phyloP scores from a whole-genome alignment of 805 yeast species.

The Babjeviella inositovora region DNA sequence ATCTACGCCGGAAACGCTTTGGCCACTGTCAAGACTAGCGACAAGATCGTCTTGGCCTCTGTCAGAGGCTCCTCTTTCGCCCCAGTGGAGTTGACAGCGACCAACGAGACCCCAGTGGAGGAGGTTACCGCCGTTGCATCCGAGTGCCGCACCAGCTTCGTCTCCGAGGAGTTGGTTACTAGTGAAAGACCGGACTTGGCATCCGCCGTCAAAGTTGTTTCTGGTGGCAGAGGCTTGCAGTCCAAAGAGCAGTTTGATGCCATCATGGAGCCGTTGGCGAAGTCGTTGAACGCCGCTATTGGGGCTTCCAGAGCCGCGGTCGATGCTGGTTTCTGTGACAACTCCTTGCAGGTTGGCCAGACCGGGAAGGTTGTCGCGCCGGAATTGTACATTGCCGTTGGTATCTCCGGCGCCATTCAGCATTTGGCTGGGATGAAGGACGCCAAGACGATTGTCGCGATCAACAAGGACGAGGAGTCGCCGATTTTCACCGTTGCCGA shows the following conservation, averaged over 20 bases:
- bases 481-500: conserved; percentile 90
- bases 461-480: conserved; percentile 88
- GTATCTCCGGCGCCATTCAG: conserved; percentile 95
- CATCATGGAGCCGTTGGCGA: conserved; percentile 71
- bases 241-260: conserved; percentile 76
- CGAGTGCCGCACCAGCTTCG: conserved; percentile 37
- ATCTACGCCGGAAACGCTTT: conserved; percentile 93
- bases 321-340: conserved; percentile 89
- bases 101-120: conserved; percentile 26
- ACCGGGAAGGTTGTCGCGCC: conserved; percentile 98
- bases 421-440: conserved; percentile 99
- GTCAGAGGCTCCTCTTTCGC: conserved; percentile 76
- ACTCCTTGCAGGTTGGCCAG: conserved; percentile 94
- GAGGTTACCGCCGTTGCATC: conserved; percentile 24
- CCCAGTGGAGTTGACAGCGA: conserved; percentile 15
- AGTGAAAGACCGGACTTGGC: conserved; percentile 86
- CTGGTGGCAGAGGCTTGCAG: conserved; percentile 93
- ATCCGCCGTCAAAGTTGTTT: conserved; percentile 64
- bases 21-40: conserved; percentile 62
- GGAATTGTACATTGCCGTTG: conserved; percentile 82
- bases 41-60: conserved; percentile 53
- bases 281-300: conserved; percentile 73
- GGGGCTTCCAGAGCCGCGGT: conserved; percentile 99
- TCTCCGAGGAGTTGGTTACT: conserved; percentile 56
- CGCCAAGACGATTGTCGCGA: conserved; percentile 83